phyloP scores from a whole-genome alignment of 192 early-diverging fungal species.

The Spizellomyces punctatus region DNA sequence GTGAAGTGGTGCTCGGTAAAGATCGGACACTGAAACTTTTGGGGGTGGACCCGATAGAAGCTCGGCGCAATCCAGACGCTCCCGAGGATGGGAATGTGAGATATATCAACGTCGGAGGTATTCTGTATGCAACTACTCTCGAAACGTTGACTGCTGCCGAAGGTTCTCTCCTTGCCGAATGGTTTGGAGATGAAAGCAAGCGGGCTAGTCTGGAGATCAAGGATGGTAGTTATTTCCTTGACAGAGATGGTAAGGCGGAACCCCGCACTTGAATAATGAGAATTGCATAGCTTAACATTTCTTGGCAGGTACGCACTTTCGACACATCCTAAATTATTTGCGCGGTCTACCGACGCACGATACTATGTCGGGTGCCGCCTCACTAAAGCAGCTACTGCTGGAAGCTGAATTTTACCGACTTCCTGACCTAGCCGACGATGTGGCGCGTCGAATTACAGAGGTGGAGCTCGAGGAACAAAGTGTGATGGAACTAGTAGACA shows the following conservation, averaged over 20 bases:
- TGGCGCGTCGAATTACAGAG: not conserved
- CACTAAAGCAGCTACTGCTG: not conserved
- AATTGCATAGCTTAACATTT: no score
- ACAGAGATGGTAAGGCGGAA: slow-evolving; percentile 37
- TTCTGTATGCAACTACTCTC: slow-evolving; percentile 38
- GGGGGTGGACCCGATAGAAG: slow-evolving; percentile 26
- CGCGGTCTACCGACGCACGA: slow-evolving; percentile 38
- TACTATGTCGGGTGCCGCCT: not conserved
- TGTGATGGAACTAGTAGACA: no score
- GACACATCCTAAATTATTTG: slow-evolving; percentile 54
- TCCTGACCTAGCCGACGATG: slow-evolving; percentile 20
- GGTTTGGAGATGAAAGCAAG: slow-evolving; percentile 23
- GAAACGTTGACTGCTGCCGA: slow-evolving; percentile 36
- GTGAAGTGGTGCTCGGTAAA: slow-evolving; percentile 23
- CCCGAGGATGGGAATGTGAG: slow-evolving; percentile 18
- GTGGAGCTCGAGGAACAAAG: not conserved
- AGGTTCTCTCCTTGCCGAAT: slow-evolving; percentile 32
- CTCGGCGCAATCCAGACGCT: not conserved
- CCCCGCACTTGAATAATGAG: no score
- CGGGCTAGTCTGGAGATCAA: slow-evolving; percentile 29
- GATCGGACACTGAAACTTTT: slow-evolving; percentile 18
- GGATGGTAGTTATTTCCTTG: slow-evolving; percentile 43
- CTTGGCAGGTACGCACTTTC: slow-evolving; percentile 27
- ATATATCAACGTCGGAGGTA: slow-evolving; percentile 40
- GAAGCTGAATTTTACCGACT: slow-evolving; percentile 28